Evolutionary conservation across 129 eudicot genomes (phyloP).

Genomic region (Centrapalus pauciflorus): DNA sequence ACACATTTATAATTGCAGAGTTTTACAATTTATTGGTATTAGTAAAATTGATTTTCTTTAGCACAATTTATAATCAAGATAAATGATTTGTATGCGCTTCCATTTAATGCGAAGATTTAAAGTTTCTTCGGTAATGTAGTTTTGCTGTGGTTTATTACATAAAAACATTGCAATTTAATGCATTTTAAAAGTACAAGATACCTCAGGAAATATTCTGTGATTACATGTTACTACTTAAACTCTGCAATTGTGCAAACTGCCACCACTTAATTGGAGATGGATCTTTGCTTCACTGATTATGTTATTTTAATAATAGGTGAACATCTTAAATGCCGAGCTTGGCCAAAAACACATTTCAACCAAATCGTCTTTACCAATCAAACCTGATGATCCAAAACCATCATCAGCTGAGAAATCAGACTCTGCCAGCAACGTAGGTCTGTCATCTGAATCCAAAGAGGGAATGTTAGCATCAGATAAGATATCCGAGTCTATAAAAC

Average conservation of each 20-base stretch:
- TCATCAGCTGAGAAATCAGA: constrained; percentile 18
- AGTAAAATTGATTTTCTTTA: too few species aligned
- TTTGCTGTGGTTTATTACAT: too few species aligned
- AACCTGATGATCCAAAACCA: constrained; percentile 18
- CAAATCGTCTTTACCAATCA: constrained; percentile 19
- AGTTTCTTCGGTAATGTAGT: too few species aligned
- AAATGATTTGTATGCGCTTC: too few species aligned
- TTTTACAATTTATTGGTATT: too few species aligned
- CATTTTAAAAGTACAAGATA: too few species aligned
- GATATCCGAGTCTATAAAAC: too few species aligned
- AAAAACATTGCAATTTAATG: too few species aligned
- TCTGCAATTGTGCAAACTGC: background rate
- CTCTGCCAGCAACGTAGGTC: constrained; percentile 8
- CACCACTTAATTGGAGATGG: background rate
- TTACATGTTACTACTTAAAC: background rate
- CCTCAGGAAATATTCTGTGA: too few species aligned
- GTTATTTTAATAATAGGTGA: constrained; percentile 42
- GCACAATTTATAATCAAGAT: too few species aligned
- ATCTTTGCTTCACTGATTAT: constrained; percentile 9
- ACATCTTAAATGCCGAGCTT: constrained; percentile 47
- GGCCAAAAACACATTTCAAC: constrained; percentile 23
- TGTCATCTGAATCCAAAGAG: constrained; percentile 25
- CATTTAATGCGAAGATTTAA: too few species aligned
- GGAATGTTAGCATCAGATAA: constrained; percentile 24
- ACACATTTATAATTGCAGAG: too few species aligned